Evolutionary conservation across 352 stramenopile species (phyloP), one percentile per base, ranked within the genome.

Genomic region (Phytophthora hybrid): DNA sequence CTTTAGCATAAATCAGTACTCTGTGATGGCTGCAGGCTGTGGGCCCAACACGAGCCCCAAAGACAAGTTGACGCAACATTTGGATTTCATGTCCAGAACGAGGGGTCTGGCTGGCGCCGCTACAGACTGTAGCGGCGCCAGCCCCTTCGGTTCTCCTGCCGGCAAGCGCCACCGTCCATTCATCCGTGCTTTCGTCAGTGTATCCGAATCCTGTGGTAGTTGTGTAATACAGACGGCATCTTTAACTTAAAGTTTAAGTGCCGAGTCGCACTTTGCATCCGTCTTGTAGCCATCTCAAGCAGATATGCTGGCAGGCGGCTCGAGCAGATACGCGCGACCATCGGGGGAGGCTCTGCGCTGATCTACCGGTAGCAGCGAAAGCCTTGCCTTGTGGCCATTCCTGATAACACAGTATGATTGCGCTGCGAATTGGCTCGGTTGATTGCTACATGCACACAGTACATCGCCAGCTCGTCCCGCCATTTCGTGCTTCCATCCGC

Each of bases 21-120:
- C 4, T 49, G 41, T 18, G 5, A 3, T 26, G 23, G 23, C 23
- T 26, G 23, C 23, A 26, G 3, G 23, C 23, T 26, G 23, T 26
- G 23, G 23, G 23, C 23, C 23, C 3, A 26, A 26, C 23, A 26
- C 58, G 19, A 58, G 37, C 41, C 13, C 60, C 68, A 75, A 69
- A 71, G 63, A 75, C 68, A 72, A 72, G 65, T 61, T 58, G 63
- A 29, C n/a, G 54, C 31, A 47, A 4, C 44, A 23, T n/a, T 55
- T 9, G 9, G 47, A 55, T 55, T n/a, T 55, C 47, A 31, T 32
- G 52, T 41, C 13, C 26, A 60, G 41, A 63, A 55, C 63, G 65
- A 67, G 66, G 51, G 57, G n/a, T 54, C 47, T 31, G n/a, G n/a
- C n/a, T n/a, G n/a, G n/a, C n/a, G n/a, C n/a, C n/a, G n/a, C n/a